Percentiles rank a stretch among this genome's conserved stretches.
phyloP scores from a whole-genome alignment of 371 early-diverging fungal genomes.

The Circinella minor region DNA sequence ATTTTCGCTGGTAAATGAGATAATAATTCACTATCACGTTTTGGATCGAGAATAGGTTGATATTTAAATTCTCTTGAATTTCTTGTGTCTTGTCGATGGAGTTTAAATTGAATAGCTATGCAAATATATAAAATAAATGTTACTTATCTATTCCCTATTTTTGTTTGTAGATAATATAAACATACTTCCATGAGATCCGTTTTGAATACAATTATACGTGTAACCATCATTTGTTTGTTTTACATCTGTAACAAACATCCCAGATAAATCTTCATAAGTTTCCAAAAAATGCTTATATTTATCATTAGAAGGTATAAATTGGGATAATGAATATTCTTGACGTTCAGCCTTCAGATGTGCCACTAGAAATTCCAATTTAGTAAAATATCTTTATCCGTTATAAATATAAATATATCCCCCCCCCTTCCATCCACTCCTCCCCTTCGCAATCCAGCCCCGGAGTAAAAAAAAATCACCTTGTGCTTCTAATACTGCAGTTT shows the following conservation, averaged over 20 bases:
- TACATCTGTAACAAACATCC: slow-evolving; percentile 20
- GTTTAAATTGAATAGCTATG: slow-evolving; percentile 29
- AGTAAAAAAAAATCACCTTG: not conserved
- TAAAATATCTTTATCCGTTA: not conserved
- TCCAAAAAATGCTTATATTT: slow-evolving; percentile 2
- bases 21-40: slow-evolving; percentile 20
- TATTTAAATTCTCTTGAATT: slow-evolving; percentile 18
- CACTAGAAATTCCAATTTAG: not conserved
- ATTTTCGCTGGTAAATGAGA: slow-evolving; percentile 20
- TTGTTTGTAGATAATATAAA: not conserved
- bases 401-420: not conserved
- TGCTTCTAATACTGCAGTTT: not conserved
- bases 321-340: not conserved
- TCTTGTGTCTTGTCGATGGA: slow-evolving; percentile 12
- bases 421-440: not conserved
- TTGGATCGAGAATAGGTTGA: slow-evolving; percentile 23
- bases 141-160: not conserved
- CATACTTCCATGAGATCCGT: slow-evolving; percentile 29
- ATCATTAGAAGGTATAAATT: not conserved
- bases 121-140: not conserved
- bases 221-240: slow-evolving; percentile 15
- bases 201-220: slow-evolving; percentile 27
- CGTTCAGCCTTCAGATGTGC: not conserved
- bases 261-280: slow-evolving; percentile 23
- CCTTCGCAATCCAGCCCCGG: too few species aligned